Percentiles rank a stretch among this genome's conserved stretches.
These are phyloP conservation scores for Venturia asperata DNA, from an alignment of 2,329 filamentous ascomycete species.

Conservation along the genomic window DNA sequence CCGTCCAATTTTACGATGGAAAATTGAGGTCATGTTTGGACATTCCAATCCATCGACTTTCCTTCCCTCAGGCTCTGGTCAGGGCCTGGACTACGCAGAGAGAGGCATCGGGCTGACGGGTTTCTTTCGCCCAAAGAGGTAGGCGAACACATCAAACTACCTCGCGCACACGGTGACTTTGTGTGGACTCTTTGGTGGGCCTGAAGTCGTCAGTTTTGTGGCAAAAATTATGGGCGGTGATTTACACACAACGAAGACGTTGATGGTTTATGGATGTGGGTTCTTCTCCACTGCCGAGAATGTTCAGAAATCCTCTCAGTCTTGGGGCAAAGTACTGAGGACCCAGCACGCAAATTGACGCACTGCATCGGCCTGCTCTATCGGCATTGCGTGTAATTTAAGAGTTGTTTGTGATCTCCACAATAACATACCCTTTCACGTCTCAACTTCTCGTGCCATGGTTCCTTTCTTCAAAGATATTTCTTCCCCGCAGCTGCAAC, in stretches of 20 bases:
- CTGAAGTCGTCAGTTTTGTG: not conserved
- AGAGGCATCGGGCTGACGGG: too few relatives aligned
- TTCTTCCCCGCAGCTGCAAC: constrained; percentile 88
- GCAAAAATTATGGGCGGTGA: not conserved
- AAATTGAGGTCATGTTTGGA: too few relatives aligned
- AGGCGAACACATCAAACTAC: too few relatives aligned
- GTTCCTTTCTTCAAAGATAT: constrained; percentile 53
- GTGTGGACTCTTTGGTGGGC: too few relatives aligned
- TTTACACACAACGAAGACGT: not conserved
- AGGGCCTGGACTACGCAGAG: too few relatives aligned
- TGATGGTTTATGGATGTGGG: not conserved
- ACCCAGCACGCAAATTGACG: not conserved
- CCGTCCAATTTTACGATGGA: too few relatives aligned
- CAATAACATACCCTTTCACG: not conserved
- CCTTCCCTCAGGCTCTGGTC: too few relatives aligned
- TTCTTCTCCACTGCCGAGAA: not conserved
- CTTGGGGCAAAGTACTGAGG: not conserved
- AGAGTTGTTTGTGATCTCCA: not conserved
- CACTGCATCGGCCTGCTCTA: not conserved
- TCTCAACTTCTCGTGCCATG: not conserved
- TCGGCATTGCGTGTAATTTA: not conserved
- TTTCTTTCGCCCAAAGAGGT: too few relatives aligned
- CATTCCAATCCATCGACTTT: too few relatives aligned
- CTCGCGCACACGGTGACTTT: not conserved
- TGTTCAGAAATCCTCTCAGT: not conserved